Conservation (phyloP, 2,329 filamentous ascomycete species). For the Trichoderma atroviride region DNA sequence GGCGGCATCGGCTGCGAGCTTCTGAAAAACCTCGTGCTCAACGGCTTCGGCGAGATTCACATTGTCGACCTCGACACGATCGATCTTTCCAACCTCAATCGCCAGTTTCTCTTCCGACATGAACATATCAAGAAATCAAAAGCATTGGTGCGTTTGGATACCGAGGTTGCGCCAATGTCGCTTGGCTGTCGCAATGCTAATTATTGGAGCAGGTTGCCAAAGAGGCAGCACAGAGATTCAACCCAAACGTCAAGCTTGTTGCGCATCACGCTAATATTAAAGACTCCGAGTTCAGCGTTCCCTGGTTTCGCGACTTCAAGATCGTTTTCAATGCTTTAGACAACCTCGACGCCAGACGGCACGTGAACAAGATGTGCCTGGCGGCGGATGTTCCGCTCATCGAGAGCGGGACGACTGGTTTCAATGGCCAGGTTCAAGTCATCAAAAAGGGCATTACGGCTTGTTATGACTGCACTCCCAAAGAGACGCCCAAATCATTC, state of each 20-base stretch:
- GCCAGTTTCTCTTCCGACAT: conserved; percentile 93
- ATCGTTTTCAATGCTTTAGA: conserved; percentile 97
- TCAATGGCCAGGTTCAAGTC: conserved; percentile 96
- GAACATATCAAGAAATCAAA: conserved; percentile 99
- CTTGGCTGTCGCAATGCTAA: conserved; percentile 12
- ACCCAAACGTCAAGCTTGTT: conserved; percentile 81
- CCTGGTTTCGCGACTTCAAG: conserved; percentile 82
- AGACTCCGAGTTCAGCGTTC: conserved; percentile 79
- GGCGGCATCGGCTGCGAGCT: conserved; percentile 98
- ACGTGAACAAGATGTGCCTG: conserved; percentile 97
- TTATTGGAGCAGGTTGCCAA: conserved; percentile 71
- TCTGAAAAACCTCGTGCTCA: conserved; percentile 91
- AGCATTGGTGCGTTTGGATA: conserved; percentile 67
- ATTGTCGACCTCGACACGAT: conserved; percentile 98
- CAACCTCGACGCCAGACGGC: conserved; percentile 88
- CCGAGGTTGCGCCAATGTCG: background rate
- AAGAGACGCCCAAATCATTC: conserved; percentile 88
- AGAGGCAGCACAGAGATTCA: conserved; percentile 87
- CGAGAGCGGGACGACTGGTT: conserved; percentile 96
- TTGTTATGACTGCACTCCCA: conserved; percentile 93
- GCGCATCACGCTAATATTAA: conserved; percentile 96
- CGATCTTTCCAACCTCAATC: conserved; percentile 95
- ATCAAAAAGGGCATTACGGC: conserved; percentile 91
- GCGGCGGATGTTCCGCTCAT: conserved; percentile 88
- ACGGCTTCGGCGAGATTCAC: conserved; percentile 89